Evolutionary conservation across 306 rosid genomes (phyloP), one percentile per base, ranked within the genome.

Genomic region (Ormosia emarginata): DNA sequence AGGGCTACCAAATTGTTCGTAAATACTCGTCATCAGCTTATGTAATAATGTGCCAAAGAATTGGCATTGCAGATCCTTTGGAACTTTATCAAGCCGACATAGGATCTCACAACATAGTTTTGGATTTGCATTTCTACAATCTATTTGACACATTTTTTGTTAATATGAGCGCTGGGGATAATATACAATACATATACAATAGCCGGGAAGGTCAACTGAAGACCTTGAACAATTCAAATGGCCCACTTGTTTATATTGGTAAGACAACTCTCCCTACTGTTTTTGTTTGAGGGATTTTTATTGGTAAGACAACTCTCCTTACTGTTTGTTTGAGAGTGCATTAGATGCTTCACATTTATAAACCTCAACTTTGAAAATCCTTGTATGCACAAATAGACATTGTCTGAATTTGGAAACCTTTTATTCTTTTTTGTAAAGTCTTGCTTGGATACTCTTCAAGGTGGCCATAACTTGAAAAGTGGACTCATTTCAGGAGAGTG

Each of bases 31-130:
- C 90, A 58, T 81, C 90, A 2, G 92, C 91, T 50, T 90, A 95
- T 64, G 98, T 93, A 67, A 90, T 95, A 88, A 74, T 95, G 74
- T 95, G 97, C 89, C 98, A 93, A 85, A 89, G 98, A 86, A 93
- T 93, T 43, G 97, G 99, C 57, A 70, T 82, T 37, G 94, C 99
- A 64, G 98, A 95, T 88, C 98, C 98, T 36, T 9, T 79, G 88
- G 99, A 95, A 83, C 97, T 95, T 83, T 89, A 83, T 85, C 88
- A 88, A 72, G 94, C 99, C 40, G 39, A 91, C 87, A 74, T 84
- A 36, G 87, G 87, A 79, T 79, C 87, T 79, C 33, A 80, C 68
- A 79, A 84, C 67, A 7, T 57, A 79, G 87, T 84, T 67, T 67
- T 84, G 81, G 87, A 84, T 74, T 66, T 84, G 68, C 87, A 84